These are phyloP conservation scores for Falciphora oryzae DNA, from an alignment of 2,329 filamentous ascomycete genomes.

Conservation along the genomic window DNA sequence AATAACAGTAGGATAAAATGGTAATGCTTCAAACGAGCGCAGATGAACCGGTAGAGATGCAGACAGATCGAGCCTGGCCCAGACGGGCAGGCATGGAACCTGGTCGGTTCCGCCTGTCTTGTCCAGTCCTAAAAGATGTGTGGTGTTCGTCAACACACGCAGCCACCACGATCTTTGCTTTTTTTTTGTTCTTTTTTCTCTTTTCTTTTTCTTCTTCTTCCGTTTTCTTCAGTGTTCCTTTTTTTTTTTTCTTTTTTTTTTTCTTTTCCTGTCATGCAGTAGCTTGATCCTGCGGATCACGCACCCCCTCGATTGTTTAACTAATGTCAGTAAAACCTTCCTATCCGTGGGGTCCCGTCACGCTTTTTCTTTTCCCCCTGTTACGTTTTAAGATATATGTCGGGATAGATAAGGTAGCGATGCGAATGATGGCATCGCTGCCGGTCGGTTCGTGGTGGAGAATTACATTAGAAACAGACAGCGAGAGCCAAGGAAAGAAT, in stretches of 20 bases:
- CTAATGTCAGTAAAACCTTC: not conserved
- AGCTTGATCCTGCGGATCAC: not conserved
- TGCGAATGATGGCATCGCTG: not conserved
- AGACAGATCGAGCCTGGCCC: not conserved
- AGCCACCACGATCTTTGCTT: no score
- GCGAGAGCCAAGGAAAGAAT: not conserved
- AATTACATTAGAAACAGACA: constrained; percentile 1
- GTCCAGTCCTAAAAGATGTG: no score
- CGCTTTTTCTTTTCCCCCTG: not conserved
- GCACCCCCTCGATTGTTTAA: not conserved
- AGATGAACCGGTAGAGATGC: not conserved
- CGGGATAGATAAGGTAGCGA: not conserved
- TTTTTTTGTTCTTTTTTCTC: no score
- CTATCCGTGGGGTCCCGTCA: no score
- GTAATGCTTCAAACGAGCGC: not conserved
- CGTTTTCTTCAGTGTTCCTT: not conserved
- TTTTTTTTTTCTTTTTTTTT: not conserved
- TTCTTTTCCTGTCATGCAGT: no score
- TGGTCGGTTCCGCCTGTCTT: not conserved
- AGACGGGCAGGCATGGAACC: not conserved
- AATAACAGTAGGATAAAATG: not conserved
- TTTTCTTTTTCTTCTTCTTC: no score
- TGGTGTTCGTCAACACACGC: no score
- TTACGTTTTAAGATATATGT: not conserved
- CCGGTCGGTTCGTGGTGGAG: not conserved